Conservation (phyloP, 2,329 filamentous ascomycete species). For the Fusarium musae region DNA sequence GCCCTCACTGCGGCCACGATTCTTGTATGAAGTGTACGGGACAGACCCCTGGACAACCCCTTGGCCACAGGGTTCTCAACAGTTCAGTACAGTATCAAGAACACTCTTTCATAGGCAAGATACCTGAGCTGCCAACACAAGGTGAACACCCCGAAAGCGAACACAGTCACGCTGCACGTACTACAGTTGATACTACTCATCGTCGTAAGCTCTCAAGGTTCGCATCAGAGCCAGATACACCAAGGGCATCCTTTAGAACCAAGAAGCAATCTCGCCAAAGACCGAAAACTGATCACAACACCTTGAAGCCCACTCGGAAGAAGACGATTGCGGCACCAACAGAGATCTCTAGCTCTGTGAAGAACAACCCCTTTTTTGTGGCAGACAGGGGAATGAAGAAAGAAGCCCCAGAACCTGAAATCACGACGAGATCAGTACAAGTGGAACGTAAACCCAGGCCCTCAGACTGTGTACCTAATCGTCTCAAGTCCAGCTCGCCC, state of each 20-base stretch:
- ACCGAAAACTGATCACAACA: background rate
- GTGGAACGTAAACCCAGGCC: constrained; percentile 32
- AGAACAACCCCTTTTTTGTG: constrained; percentile 49
- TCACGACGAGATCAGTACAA: constrained; percentile 31
- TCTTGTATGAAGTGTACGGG: constrained; percentile 60
- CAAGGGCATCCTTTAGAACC: constrained; percentile 7
- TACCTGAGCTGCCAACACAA: background rate
- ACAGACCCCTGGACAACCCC: constrained; percentile 44
- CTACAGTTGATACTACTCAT: constrained; percentile 2
- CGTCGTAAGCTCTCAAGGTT: constrained; percentile 16
- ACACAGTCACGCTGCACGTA: background rate
- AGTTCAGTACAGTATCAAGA: constrained; percentile 3
- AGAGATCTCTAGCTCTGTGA: constrained; percentile 34
- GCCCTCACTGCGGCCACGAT: constrained; percentile 61
- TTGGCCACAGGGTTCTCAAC: background rate
- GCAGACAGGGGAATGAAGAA: constrained; percentile 44
- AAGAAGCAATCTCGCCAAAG: constrained; percentile 14
- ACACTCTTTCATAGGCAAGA: constrained; percentile 4
- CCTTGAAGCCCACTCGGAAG: constrained; percentile 13
- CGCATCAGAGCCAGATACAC: constrained; percentile 20
- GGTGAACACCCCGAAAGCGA: background rate
- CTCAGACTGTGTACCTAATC: constrained; percentile 48
- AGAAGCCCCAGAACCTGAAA: constrained; percentile 34
- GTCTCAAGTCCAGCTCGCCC: constrained; percentile 20
- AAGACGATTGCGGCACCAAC: constrained; percentile 21